Evolutionary conservation across 1,139 yeast genomes (phyloP).

Genomic region (Candida glucosophila): DNA sequence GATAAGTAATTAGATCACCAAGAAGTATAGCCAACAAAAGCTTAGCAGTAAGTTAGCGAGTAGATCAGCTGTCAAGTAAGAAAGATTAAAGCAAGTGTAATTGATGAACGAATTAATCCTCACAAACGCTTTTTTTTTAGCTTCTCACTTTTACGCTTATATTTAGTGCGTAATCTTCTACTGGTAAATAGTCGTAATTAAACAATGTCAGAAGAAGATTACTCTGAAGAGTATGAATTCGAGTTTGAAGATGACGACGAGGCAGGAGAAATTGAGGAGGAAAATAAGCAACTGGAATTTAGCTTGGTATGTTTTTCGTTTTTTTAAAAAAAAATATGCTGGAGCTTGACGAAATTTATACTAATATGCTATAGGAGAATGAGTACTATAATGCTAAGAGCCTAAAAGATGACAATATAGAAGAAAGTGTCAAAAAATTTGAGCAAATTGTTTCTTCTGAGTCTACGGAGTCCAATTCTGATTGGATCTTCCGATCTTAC

Average conservation of each 20-base stretch:
- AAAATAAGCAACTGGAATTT: slow-evolving; percentile 21
- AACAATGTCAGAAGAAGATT: slow-evolving; percentile 45
- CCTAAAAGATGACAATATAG: slow-evolving; percentile 50
- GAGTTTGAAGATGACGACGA: slow-evolving; percentile 57
- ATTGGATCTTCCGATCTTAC: slow-evolving; percentile 49
- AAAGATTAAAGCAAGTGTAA: no score
- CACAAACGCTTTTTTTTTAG: no score
- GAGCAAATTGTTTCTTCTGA: slow-evolving; percentile 19
- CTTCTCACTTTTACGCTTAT: no score
- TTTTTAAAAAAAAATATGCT: slow-evolving; percentile 1
- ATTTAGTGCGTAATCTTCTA: no score
- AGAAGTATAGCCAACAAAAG: no score
- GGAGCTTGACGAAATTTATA: no score
- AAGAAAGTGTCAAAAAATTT: slow-evolving; percentile 39
- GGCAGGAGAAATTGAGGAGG: no score
- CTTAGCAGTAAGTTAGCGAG: no score
- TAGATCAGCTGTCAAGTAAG: no score
- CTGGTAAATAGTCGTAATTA: no score
- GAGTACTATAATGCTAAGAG: slow-evolving; percentile 57
- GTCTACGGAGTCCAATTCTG: slow-evolving; percentile 12
- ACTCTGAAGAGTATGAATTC: slow-evolving; percentile 58
- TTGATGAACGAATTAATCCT: no score
- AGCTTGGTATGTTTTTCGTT: slow-evolving; percentile 10
- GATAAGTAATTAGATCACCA: no score
- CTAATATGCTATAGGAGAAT: slow-evolving; percentile 29